Evolutionary conservation across 768 basidiomycete genomes (phyloP), one percentile per base, ranked within the genome.

Genomic region (Termitomyces sp.): DNA sequence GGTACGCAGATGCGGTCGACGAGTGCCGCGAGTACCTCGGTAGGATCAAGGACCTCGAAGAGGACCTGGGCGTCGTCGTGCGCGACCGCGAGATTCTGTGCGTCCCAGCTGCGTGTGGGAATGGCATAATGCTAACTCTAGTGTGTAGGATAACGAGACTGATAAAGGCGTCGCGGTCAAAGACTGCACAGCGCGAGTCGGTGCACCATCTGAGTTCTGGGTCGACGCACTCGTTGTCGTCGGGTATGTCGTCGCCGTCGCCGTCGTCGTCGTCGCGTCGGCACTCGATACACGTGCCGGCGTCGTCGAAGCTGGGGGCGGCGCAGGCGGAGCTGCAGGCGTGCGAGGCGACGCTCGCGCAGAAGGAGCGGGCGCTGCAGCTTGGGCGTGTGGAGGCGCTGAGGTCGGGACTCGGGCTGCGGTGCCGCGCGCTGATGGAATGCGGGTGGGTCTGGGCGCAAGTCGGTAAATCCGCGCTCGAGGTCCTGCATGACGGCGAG

Each of bases 311-410:
- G 65, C 77, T 90, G 8, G 74, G 74, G 0, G 72, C 81, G 2
- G 89, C 90, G 0, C 91, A 92, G 61, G 74, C 85, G 0, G 88
- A 92, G 61, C 74, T 93, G 20, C 90, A 91, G 63, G 92, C 89
- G 9, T 94, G 92, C 68, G 91, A 94, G 66, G 74, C 80, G 0
- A 87, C 87, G 55, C 77, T 94, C 2, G 85, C 85, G 0, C 58
- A 72, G 27, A 90, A 90, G 67, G 90, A 94, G 66, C 77, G 72
- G 20, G 86, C 86, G 57, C 77, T 92, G 7, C 79, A 79, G 5
- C 64, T 65, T 0, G 72, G 78, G 48, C 76, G 90, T 0, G 68
- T 74, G n/a, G 72, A 72, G n/a, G 75, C 85, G 8, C 76, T 90
- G 13, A 74, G 78, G 6, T 80, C 84, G 43, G 89, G 89, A 0